Base-by-base conservation (phyloP, 208 protist species). In the Trypanosoma theileri region DNA sequence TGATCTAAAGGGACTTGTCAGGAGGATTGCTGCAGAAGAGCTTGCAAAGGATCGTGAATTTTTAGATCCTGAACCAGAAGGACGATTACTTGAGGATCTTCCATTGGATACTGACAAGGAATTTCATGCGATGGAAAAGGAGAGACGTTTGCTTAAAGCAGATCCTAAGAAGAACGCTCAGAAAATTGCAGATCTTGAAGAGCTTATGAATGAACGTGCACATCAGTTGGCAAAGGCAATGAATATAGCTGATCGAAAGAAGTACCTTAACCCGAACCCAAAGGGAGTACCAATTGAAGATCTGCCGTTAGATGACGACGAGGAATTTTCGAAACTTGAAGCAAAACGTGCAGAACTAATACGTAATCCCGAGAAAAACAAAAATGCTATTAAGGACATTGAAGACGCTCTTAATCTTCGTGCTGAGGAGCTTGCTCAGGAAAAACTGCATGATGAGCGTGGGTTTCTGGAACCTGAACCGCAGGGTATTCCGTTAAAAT, bases 191-290 rank as follows among this genome's bases (percentile, higher is more conserved):
- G 77, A 81, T 51, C 75, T 87, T 71, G 84, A 93, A 77, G 78
- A 90, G 50, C 73, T 71, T 46, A 80, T 94, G 82, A 89, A 91
- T 73, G 84, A 89, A 64, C 74, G 89, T 52, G 78, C 80, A 7
- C 79, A 90, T 56, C 80, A 89, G 45, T 71, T 94, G 11, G 88
- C 85, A n/a, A 79, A 86, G 56, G 50, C 77, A 59, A 67, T 87
- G 57, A 94, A 91, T 76, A 69, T 78, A 19, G 77, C 75, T 11
- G 85, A 94, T 42, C 81, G 88, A 35, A 77, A 73, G 13, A 70
- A 75, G 51, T 93, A 71, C 69, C 73, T 93, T 46, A 69, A 74
- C 55, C 69, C 71, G 11, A 48, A 71, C 21, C 85, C 82, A 63
- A 82, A 80, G 65, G 83, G 84, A 53, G 82, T 94, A 59, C 81